Base-by-base conservation (phyloP, 129 eudicot species). In the Flaveria robusta region DNA sequence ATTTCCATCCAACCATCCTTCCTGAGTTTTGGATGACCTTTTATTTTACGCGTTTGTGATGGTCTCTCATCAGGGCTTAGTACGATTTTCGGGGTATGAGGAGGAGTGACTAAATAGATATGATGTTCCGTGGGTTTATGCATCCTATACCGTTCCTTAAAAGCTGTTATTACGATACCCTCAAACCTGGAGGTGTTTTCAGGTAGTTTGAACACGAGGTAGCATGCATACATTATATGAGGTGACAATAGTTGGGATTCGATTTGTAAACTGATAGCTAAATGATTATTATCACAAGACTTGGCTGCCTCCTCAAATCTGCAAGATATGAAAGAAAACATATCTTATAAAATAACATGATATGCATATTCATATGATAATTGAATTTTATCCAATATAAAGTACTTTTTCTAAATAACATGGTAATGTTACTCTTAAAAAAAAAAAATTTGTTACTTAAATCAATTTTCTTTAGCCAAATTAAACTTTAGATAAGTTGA, bases 21-120 rank as follows among this genome's bases (percentile, higher is more conserved):
- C 71, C 79, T 75, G 19, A 75, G 63, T 75, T 50, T 75, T n/a
- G 79, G 72, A 75, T 75, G 72, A 13, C 79, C 79, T 75, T 75
- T 64, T 75, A 75, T 64, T 75, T 49, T 64, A n/a, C 72, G 79
- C 3, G 51, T 65, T 18, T 12, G n/a, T 43, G 19, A 60, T 62
- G 78, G 70, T 29, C 8, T 16, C 59, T 42, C 10, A 8, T 15
- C 68, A 2, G 11, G 2, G 9, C 34, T 22, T 42, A 3, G 0
- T 39, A 0, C 5, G 23, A 74, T 45, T 9, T 60, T 9, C 4
- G 78, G 78, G 6, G 19, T 16, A 60, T 60, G 20, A 62, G 70
- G 59, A 43, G 56, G 45, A 42, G 78, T 27, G 27, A 74, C 11
- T 23, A 74, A 74, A 26, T 74, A 45, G 0, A 74, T 24, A 15